phyloP scores from a whole-genome alignment of 2,329 filamentous ascomycete genomes.

The Zymoseptoria passerinii region DNA sequence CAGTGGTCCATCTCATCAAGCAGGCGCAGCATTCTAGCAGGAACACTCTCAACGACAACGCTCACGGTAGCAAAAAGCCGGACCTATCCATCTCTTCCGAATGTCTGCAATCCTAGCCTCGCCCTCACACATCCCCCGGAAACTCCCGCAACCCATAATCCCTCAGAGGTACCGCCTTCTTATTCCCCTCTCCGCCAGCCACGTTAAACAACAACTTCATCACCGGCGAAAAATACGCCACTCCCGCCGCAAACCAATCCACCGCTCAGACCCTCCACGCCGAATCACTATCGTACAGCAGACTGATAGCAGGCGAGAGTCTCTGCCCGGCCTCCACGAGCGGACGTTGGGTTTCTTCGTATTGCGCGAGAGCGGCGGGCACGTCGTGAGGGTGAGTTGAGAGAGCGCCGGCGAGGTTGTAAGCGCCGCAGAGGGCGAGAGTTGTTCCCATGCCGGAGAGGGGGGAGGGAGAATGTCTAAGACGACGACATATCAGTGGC shows the following conservation, averaged over 20 bases:
- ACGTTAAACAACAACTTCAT: slow-evolving; percentile 12
- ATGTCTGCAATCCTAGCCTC: background rate
- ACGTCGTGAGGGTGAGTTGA: slow-evolving; percentile 12
- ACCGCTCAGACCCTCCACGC: slow-evolving; percentile 15
- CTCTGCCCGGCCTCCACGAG: slow-evolving; percentile 21
- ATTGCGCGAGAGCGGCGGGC: slow-evolving; percentile 17
- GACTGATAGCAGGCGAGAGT: slow-evolving; percentile 19
- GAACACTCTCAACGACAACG: no score
- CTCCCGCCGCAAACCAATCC: slow-evolving; percentile 8
- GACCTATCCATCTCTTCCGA: slow-evolving; percentile 4
- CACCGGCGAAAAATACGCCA: slow-evolving; percentile 9
- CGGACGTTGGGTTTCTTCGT: slow-evolving; percentile 20
- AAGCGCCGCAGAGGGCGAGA: slow-evolving; percentile 28
- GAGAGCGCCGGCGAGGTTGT: slow-evolving; percentile 27
- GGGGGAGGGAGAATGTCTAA: slow-evolving; percentile 24
- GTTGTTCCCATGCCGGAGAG: slow-evolving; percentile 31
- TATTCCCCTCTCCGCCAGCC: slow-evolving; percentile 17
- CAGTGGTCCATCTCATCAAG: no score
- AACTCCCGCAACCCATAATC: slow-evolving; percentile 24
- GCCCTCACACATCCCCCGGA: background rate
- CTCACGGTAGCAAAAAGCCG: no score
- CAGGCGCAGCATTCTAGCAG: no score
- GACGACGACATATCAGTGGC: background rate
- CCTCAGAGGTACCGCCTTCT: slow-evolving; percentile 14
- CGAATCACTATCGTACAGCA: slow-evolving; percentile 20